A percentile compares a stretch with the other conserved stretches of the same genome.
phyloP scores from a whole-genome alignment of 1,284 basidiomycete species.

The Tylopilus sp. region DNA sequence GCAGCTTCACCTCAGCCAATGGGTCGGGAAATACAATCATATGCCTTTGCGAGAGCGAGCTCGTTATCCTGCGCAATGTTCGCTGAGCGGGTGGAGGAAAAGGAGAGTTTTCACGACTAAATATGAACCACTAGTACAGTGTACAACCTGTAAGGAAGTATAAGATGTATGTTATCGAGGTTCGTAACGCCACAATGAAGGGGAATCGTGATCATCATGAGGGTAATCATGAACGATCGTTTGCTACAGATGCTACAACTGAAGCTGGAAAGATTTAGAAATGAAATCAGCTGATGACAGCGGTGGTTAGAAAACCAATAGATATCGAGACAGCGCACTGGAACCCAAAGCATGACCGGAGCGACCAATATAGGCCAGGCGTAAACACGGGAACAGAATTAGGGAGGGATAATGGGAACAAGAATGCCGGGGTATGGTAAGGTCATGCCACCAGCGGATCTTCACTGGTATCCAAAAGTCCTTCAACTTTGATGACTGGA shows the following conservation, averaged over 20 bases:
- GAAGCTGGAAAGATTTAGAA: conserved; percentile 24
- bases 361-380: conserved; percentile 8
- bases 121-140: conserved; percentile 33
- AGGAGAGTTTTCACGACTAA: conserved; percentile 20
- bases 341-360: conserved; percentile 18
- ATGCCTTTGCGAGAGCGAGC: conserved; percentile 74
- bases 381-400: conserved; percentile 10
- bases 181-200: conserved; percentile 25
- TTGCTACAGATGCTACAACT: conserved; percentile 34
- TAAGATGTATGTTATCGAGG: conserved; percentile 37
- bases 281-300: conserved; percentile 23
- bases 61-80: conserved; percentile 60
- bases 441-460: conserved; percentile 54
- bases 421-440: not conserved
- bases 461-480: conserved; percentile 70
- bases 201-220: conserved; percentile 34
- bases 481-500: conserved; percentile 60
- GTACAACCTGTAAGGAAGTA: conserved; percentile 37
- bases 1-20: conserved; percentile 39
- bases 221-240: conserved; percentile 38
- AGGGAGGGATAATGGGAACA: conserved; percentile 5
- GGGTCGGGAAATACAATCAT: conserved; percentile 44
- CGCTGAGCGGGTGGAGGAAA: conserved; percentile 23
- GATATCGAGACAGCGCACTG: conserved; percentile 29
- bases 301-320: conserved; percentile 31